Base-by-base conservation (phyloP, 1,139 yeast species). In the Nakaseomyces kungkrabaensis region DNA sequence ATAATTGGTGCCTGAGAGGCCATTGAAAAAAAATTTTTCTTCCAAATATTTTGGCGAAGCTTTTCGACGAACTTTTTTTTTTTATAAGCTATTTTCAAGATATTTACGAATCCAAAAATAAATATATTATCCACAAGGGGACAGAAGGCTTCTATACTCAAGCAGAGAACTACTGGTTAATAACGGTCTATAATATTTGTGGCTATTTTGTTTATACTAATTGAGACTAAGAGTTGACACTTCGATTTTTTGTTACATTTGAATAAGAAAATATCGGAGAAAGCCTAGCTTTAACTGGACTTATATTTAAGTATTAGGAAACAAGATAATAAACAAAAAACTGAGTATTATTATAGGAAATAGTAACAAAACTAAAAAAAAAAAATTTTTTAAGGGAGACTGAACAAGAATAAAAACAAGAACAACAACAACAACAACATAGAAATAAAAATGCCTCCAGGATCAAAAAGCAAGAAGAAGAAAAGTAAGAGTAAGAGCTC, bases 381-480 rank as follows among this genome's bases (percentile, higher is more conserved):
- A 29, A 29, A 29, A 29, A 29, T 7, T 2, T 9, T 29, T 2
- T 17, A 17, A 17, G 22, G 3, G 22, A 34, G 22, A 13, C 22
- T n/a, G 22, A n/a, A 17, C 22, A 1, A 34, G 4, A 10, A 34
- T 11, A n/a, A 13, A 4, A 34, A 34, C 37, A 11, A 13, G 11
- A 34, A 34, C 37, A 11, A 34, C 22, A 34, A n/a, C 3, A 17
- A 6, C 4, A n/a, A 5, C 4, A 25, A 7, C 13, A 17, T 17
- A 22, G 2, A 17, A 37, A 2, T 6, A 9, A n/a, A 11, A 29
- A 41, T 41, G 44, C 44, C 44, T 27, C 25, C 44, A 27, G 55
- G 51, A 46, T 56, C 62, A 3, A 61, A 57, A 52, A 61, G 55
- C 45, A 60, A 59, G 50, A 65, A 60, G 51, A 61, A 54, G 54